Evolutionary conservation across 2,329 filamentous ascomycete genomes (phyloP), one percentile per base, ranked within the genome.

Genomic region (Phaeosphaeriaceae sp.): DNA sequence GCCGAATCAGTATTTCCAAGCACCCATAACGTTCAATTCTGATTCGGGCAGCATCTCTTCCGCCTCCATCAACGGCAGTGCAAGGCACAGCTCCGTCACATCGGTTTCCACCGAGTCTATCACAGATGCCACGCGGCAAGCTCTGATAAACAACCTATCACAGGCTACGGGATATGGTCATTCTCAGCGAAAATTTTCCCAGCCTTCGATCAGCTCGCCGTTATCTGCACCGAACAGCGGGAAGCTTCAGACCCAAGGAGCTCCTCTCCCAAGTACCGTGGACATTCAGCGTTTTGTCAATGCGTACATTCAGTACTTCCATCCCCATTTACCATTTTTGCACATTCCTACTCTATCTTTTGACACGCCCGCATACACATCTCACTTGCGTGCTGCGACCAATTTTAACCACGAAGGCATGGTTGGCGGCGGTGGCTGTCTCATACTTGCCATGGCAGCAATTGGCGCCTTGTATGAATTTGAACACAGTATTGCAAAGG

Each of bases 271-370:
- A 44, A 91, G 83, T 75, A 93, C 90, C 28, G 81, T 84, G 68
- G 91, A 97, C 70, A 84, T 97, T 54, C 92, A 95, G 73, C 88
- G 91, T 71, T 97, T 92, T 73, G 89, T 97, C 55, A 86, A 87
- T 58, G 88, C 92, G 51, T 97, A 97, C 75, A 86, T 97, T 65
- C 86, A 87, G 58, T 96, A 90, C 72, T 96, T 96, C 73, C 92
- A 97, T 68, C 93, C 93, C 17, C 93, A 97, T 71, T 76, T 96
- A 53, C 93, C 94, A n/a, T 96, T 97, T 74, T 79, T 96, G 53
- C 93, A 97, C 74, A 85, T 96, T 60, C 87, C 92, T 43, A 96
- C 93, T 13, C 80, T 97, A 56, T 92, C 92, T 34, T 97, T 97
- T 76, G 91, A 96, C 66, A 84, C 89, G 42, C 83, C 89, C 42